These are phyloP conservation scores for Fusarium caatingaense DNA, from an alignment of 2,329 filamentous ascomycete species.

Conservation along the genomic window DNA sequence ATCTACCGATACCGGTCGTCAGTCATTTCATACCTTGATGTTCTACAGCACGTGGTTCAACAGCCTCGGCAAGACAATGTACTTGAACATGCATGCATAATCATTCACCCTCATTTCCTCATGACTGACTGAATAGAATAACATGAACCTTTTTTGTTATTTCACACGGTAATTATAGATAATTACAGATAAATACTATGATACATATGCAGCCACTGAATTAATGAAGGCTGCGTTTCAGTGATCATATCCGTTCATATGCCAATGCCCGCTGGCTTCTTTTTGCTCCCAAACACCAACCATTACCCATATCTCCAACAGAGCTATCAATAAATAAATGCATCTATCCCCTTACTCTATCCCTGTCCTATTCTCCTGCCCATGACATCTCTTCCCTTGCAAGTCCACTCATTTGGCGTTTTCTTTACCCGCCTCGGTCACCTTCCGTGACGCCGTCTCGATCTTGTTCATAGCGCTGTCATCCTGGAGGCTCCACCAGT, in stretches of 20 bases:
- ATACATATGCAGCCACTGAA: constrained; percentile 3
- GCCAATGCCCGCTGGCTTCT: constrained; percentile 4
- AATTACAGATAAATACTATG: constrained; percentile 4
- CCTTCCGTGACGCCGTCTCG: constrained; percentile 58
- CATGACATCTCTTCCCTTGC: not conserved
- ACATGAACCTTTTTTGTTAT: not conserved
- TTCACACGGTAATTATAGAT: constrained; percentile 3
- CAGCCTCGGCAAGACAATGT: constrained; percentile 23
- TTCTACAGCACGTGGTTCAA: constrained; percentile 17
- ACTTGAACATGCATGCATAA: not conserved
- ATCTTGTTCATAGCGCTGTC: constrained; percentile 59
- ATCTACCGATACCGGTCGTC: constrained; percentile 37
- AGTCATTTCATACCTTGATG: constrained; percentile 6
- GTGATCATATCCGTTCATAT: not conserved
- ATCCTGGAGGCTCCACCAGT: constrained; percentile 63
- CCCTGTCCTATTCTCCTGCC: constrained; percentile 23
- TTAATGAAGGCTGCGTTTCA: not conserved
- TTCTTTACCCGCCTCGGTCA: constrained; percentile 45
- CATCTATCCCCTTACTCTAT: constrained; percentile 12
- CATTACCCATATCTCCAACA: constrained; percentile 6
- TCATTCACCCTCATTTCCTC: not conserved
- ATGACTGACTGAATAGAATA: constrained; percentile 12
- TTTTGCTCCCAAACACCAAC: constrained; percentile 18
- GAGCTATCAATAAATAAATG: constrained; percentile 15
- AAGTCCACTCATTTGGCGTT: constrained; percentile 42